Base-by-base conservation (phyloP, 768 basidiomycete species). In the Xerocomus potaroensis region DNA sequence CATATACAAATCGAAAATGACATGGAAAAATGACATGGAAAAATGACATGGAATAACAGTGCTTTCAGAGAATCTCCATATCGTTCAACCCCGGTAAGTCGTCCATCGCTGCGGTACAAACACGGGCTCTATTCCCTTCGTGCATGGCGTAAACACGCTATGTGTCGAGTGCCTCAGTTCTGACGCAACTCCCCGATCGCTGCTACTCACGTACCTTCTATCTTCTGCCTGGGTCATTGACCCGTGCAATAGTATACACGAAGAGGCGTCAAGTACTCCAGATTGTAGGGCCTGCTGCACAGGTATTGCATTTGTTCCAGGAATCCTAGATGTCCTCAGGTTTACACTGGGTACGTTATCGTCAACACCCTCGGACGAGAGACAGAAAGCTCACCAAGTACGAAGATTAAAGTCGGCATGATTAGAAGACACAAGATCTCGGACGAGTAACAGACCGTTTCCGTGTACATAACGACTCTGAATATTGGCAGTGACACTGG, bases 401-500 rank as follows among this genome's bases (percentile, higher is more conserved):
- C 54, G 57, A 8, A 56, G 44, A 16, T 48, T 48, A 26, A 59
- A 59, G 35, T 59, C 50, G 5, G 46, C 39, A 14, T 50, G 56
- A 41, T 52, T 47, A 1, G 47, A 48, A n/a, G 52, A 4, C 10
- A 58, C 39, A n/a, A 52, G 18, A 26, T 52, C 49, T 30, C 57
- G 49, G 33, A 59, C 34, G 11, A 56, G 46, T 31, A 54, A 19
- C 7, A 50, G 16, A 31, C 47, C 37, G 22, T 34, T 40, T 8
- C 41, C 45, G 7, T 52, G 32, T 36, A 18, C 49, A 38, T 35
- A 43, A 18, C 18, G 29, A 32, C 22, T 43, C 44, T 47, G 48
- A 26, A 37, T 59, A 33, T 46, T 36, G 22, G 53, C 59, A 1
- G 33, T 47, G 14, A 43, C 50, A 12, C 41, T 41, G 3, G 46